phyloP scores from a whole-genome alignment of 2,329 filamentous ascomycete genomes.

The Fusarium neocosmosporiellum region DNA sequence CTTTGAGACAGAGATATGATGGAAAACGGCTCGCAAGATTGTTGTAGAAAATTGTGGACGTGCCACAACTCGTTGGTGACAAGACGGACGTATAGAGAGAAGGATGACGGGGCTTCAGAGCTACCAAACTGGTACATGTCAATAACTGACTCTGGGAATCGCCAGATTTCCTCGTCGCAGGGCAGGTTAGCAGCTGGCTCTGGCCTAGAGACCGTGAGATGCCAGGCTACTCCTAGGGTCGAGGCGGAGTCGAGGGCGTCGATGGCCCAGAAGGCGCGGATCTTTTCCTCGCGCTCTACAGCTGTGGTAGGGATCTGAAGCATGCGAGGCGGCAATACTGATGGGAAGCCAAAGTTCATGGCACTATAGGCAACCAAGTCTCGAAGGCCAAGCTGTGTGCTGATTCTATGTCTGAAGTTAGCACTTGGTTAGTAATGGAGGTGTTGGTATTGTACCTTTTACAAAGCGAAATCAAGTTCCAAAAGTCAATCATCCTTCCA shows the following conservation, averaged over 20 bases:
- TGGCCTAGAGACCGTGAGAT: slow-evolving; percentile 1
- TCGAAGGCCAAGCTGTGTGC: slow-evolving; percentile 8
- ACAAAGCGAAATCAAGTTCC: slow-evolving; percentile 11
- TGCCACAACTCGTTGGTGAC: slow-evolving; percentile 18
- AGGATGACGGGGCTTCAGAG: slow-evolving; percentile 5
- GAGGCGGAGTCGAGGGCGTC: slow-evolving; percentile 15
- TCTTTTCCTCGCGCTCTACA: slow-evolving; percentile 16
- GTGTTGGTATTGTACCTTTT: neutral
- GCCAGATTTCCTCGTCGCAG: slow-evolving; percentile 21
- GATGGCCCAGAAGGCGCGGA: slow-evolving; percentile 17
- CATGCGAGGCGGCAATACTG: slow-evolving; percentile 11
- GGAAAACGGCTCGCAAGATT: neutral
- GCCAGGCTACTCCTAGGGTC: slow-evolving; percentile 6
- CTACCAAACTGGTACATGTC: slow-evolving; percentile 19
- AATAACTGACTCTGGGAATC: slow-evolving; percentile 10
- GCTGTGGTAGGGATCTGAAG: neutral
- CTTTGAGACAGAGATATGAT: neutral
- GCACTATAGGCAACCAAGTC: slow-evolving; percentile 13
- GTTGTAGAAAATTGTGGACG: slow-evolving; percentile 16
- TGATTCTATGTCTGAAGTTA: neutral
- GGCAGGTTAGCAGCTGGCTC: slow-evolving; percentile 11
- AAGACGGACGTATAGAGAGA: slow-evolving; percentile 1
- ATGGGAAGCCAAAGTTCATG: slow-evolving; percentile 15
- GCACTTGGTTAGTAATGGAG: neutral
- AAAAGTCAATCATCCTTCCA: slow-evolving; percentile 11